Evolutionary conservation across 1,284 basidiomycete species (phyloP), one percentile per base, ranked within the genome.

Genomic region (Pulchroboletus neoregius): DNA sequence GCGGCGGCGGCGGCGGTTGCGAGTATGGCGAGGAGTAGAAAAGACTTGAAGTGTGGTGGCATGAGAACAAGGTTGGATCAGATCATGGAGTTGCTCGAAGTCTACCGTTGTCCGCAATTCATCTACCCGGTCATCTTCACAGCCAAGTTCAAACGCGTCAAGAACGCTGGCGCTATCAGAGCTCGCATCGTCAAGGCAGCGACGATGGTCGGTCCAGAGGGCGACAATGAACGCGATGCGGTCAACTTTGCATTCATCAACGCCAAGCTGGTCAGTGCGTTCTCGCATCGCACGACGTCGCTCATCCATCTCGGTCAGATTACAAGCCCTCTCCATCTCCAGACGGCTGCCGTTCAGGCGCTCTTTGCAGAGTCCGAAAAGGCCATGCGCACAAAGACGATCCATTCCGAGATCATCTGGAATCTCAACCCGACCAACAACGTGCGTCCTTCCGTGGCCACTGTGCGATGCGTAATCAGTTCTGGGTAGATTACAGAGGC

Each of bases 231-330:
- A 55, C 76, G 89, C 39, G 79, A 80, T 20, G 75, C 77, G 12
- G 74, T 95, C 52, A 90, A 94, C 62, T 95, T 89, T 69, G 88
- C 88, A 0, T 96, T 95, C 67, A 72, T 97, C 56, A 87, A 95
- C 63, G 89, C 88, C 18, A 65, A 79, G 44, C 73, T 82, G 52
- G 80, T 84, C 53, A 15, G 52, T 39, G 30, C 30, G 6, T 15
- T 15, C 15, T 13, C 13, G 7, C n/a, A 3, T n/a, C 30, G 9
- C 30, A 9, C 26, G 7, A 5, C 27, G 35, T 8, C 12, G 26
- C 37, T 50, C 32, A 50, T 33, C 30, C 11, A 33, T 9, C 12
- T 27, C 6, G 11, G 5, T 13, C 38, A 91, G 87, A 80, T 92
- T 33, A 84, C 84, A 0, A 91, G 88, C 51, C 60, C 71, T 11